phyloP scores from a whole-genome alignment of 352 stramenopile genomes.

The Phytophthora niederhauseri region DNA sequence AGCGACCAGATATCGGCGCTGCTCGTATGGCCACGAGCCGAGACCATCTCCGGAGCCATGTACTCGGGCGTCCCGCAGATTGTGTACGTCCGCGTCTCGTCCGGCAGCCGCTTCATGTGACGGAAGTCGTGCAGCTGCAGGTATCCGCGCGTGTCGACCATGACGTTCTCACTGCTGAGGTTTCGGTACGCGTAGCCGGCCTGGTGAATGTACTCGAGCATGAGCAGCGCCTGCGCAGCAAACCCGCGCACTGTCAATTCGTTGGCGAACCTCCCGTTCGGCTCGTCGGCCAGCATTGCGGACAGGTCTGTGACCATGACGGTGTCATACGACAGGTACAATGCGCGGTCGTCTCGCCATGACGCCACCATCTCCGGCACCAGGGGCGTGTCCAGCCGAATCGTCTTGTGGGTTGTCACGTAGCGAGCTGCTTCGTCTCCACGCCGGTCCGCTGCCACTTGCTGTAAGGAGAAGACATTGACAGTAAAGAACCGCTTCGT shows the following conservation, averaged over 20 bases:
- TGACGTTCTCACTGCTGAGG: constrained; percentile 86
- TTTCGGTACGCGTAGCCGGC: constrained; percentile 83
- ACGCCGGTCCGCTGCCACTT: constrained; percentile 71
- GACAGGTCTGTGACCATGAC: constrained; percentile 73
- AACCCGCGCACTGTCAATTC: constrained; percentile 65
- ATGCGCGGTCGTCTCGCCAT: constrained; percentile 79
- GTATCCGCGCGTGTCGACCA: constrained; percentile 82
- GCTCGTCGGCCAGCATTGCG: constrained; percentile 64
- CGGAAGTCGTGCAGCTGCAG: constrained; percentile 88
- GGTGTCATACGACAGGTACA: constrained; percentile 84
- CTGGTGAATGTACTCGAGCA: constrained; percentile 87
- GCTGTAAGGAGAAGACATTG: constrained; percentile 78
- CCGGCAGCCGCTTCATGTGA: constrained; percentile 84
- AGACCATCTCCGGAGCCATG: constrained; percentile 91
- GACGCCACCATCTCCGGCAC: constrained; percentile 75
- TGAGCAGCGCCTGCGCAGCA: constrained; percentile 74
- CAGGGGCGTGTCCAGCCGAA: constrained; percentile 70
- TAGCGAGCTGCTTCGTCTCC: constrained; percentile 76
- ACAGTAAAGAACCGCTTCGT: constrained; percentile 73
- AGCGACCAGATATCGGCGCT: constrained; percentile 88
- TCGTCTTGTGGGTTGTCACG: constrained; percentile 67
- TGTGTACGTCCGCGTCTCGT: constrained; percentile 86
- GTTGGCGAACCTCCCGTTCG: constrained; percentile 49
- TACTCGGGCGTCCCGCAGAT: constrained; percentile 91
- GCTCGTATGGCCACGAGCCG: constrained; percentile 74